These are phyloP conservation scores for Pisolithus marmoratus DNA, from an alignment of 768 basidiomycete genomes.

Conservation along the genomic window DNA sequence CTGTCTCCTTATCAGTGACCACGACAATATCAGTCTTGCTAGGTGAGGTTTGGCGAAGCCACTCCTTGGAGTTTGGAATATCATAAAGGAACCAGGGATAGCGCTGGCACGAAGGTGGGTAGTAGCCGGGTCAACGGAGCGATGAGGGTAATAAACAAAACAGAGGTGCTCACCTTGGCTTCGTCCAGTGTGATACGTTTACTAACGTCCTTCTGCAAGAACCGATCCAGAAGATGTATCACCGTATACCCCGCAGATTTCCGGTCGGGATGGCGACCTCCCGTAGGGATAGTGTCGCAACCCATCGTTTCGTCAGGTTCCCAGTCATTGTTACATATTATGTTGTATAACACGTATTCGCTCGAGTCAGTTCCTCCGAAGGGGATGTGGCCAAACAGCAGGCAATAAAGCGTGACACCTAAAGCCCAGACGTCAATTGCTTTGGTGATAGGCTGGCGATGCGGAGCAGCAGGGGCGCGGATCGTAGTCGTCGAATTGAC, in stretches of 20 bases:
- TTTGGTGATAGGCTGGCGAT: constrained; percentile 67
- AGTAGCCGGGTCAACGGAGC: constrained; percentile 1
- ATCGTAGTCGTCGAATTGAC: constrained; percentile 26
- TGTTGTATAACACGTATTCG: constrained; percentile 74
- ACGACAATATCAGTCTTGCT: constrained; percentile 42
- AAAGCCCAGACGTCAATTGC: constrained; percentile 98
- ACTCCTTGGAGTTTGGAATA: constrained; percentile 56
- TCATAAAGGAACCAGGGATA: constrained; percentile 66
- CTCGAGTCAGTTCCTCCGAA: constrained; percentile 53
- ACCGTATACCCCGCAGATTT: constrained; percentile 54
- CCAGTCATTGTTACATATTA: constrained; percentile 78
- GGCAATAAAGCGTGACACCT: constrained; percentile 91
- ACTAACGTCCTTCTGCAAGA: constrained; percentile 76
- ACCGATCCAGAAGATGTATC: constrained; percentile 62
- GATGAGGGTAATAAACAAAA: background rate
- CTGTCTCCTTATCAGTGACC: constrained; percentile 74
- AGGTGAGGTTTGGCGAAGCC: constrained; percentile 63
- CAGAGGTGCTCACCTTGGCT: constrained; percentile 61
- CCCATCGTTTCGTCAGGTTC: constrained; percentile 66
- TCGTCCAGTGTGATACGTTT: constrained; percentile 73
- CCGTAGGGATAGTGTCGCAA: constrained; percentile 56
- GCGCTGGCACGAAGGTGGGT: constrained; percentile 30
- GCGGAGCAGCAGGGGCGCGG: constrained; percentile 19
- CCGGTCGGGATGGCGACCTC: constrained; percentile 47
- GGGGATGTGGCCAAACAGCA: constrained; percentile 84